phyloP scores from a whole-genome alignment of 441 rosid genomes.

The Manihot esculenta region DNA sequence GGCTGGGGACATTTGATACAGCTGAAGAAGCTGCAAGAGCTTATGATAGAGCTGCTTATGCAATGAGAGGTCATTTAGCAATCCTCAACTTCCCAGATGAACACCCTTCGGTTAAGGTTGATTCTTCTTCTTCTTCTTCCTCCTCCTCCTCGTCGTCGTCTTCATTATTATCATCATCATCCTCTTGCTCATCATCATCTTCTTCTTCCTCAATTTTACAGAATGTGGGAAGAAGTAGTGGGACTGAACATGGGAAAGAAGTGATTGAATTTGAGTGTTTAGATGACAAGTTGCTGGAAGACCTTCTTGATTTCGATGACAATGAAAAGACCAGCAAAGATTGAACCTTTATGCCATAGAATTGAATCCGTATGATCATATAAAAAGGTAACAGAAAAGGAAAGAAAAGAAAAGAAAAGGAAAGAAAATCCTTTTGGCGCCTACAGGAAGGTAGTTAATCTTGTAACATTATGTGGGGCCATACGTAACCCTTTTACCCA shows the following conservation, averaged over 20 bases:
- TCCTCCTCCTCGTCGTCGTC: constrained; percentile 5
- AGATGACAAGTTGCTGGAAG: constrained; percentile 70
- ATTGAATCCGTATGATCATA: not conserved
- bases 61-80: constrained; percentile 73
- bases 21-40: constrained; percentile 85
- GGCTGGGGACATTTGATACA: constrained; percentile 83
- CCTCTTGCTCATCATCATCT: too few species aligned
- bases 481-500: too few species aligned
- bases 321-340: constrained; percentile 17
- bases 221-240: constrained; percentile 15
- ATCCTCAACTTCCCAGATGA: constrained; percentile 62
- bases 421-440: not conserved
- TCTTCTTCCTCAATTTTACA: constrained; percentile 21
- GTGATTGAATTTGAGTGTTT: constrained; percentile 71
- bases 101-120: constrained; percentile 26
- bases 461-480: too few species aligned
- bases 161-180: not conserved
- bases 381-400: not conserved
- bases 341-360: constrained; percentile 6
- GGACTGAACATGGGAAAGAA: constrained; percentile 29
- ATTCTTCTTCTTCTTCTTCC: constrained; percentile 24
- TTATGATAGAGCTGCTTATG: constrained; percentile 71
- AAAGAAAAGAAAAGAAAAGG: too few species aligned
- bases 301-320: constrained; percentile 61
- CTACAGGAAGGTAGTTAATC: too few species aligned